Evolutionary conservation across 768 basidiomycete species (phyloP), one percentile per base, ranked within the genome.

Genomic region (Phanerodontia chrysosporium): DNA sequence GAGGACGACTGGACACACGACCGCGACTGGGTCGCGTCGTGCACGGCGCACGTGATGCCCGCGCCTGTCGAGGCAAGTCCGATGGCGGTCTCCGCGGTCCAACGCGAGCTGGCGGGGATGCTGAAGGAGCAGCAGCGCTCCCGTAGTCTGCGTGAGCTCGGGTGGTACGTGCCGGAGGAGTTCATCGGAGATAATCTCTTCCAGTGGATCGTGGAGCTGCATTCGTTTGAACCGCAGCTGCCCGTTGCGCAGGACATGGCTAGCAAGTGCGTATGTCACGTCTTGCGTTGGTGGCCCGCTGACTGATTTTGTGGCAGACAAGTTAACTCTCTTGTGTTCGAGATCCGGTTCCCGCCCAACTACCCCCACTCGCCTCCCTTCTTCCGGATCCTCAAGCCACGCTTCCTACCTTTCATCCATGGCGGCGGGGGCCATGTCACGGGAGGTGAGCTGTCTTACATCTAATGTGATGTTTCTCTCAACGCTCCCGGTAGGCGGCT

Each of bases 371-470:
- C 82, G 9, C 90, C 88, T 0, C 89, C 90, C 0, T 90, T 87
- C 74, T 89, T 90, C 72, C 80, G 89, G 57, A 83, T 90, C 30
- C 78, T 91, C 24, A 84, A 83, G 25, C 89, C 89, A 0, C 80
- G 89, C 25, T 87, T 90, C 72, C 67, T 87, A 35, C 85, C 86
- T 0, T 90, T 90, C 66, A 78, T 81, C 36, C 78, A 83, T 53
- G 88, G 87, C 18, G 88, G 87, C 2, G 87, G 87, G 8, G 87
- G 86, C 0, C 83, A 87, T 70, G 74, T 89, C 44, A 87, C 86
- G 21, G 80, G 78, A 63, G 86, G 83, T 80, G 60, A 14, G 55
- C 27, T 59, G 25, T 55, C 18, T n/a, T n/a, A n/a, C 27, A 0
- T 24, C 42, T 52, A 28, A 25, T 45, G 22, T 9, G 61, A 49